These are phyloP conservation scores for Penicillium sp. DNA, from an alignment of 2,329 filamentous ascomycete species.

Conservation along the genomic window DNA sequence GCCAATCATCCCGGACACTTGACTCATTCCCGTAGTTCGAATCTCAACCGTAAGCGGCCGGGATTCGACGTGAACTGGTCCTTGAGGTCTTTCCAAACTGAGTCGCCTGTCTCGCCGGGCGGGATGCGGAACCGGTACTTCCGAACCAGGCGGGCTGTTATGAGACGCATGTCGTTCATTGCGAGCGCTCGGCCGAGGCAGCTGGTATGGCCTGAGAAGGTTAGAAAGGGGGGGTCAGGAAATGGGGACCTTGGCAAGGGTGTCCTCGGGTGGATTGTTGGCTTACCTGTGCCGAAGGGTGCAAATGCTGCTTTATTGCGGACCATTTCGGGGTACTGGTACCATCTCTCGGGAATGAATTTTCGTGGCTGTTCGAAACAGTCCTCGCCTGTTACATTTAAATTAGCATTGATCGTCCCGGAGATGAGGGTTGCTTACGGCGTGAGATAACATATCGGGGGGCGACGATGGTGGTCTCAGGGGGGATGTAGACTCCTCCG, in stretches of 20 bases:
- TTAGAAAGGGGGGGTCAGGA: neutral
- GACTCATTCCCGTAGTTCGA: conserved; percentile 4
- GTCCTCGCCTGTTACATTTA: conserved; percentile 9
- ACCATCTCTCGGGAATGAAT: conserved; percentile 22
- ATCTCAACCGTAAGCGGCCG: conserved; percentile 12
- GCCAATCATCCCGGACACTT: neutral
- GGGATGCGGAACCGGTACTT: conserved; percentile 12
- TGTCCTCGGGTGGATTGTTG: neutral
- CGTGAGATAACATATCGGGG: conserved; percentile 15
- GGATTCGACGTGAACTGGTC: conserved; percentile 18
- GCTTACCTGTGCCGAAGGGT: conserved; percentile 17
- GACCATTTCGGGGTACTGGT: conserved; percentile 12
- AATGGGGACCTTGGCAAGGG: neutral
- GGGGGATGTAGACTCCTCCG: conserved; percentile 15
- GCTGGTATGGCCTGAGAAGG: conserved; percentile 5
- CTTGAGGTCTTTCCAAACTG: conserved; percentile 5
- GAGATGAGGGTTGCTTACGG: conserved; percentile 1
- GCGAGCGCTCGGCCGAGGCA: conserved; percentile 21
- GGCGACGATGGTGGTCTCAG: conserved; percentile 16
- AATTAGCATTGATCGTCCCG: neutral
- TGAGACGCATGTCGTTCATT: conserved; percentile 17
- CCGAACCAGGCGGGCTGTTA: conserved; percentile 10
- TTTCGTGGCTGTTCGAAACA: conserved; percentile 10
- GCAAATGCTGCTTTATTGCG: conserved; percentile 13
- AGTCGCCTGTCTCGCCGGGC: conserved; percentile 7